Evolutionary conservation across 2,329 filamentous ascomycete genomes (phyloP), one percentile per base, ranked within the genome.

Genomic region (Phyllosticta citriasiana): DNA sequence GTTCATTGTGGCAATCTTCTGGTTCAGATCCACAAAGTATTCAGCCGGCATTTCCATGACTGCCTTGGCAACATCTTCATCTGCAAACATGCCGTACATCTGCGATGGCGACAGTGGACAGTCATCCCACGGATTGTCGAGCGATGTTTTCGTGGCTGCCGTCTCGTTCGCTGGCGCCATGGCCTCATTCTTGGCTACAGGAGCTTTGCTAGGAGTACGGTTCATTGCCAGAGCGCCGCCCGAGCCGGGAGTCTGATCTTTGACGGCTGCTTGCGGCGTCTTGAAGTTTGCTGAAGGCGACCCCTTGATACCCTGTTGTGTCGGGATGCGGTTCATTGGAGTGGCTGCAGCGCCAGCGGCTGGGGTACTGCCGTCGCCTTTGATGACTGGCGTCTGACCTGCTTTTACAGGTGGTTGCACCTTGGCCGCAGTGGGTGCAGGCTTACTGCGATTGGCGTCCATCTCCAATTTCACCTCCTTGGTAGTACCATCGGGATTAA

Each of bases 401-500:
- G 72, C 61, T 60, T 72, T 73, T 26, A 67, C 63, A 19, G 70
- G 67, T n/a, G 64, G 61, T 53, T 69, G 66, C 40, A 69, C 66
- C 27, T 66, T 69, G 8, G 67, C 63, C 3, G 65, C 63, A 22
- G 68, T 64, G 19, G 63, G 55, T 30, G 68, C 60, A 51, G 67
- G 63, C 12, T 62, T 53, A 9, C 60, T 59, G 16, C 66, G 68
- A 25, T 67, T 59, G 60, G 65, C 66, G 27, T 64, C 66, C 14
- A 64, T 62, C 12, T 70, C 69, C 2, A 63, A 58, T 63, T 69
- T 74, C 2, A 68, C 62, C n/a, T 70, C 66, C 61, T 76, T 77
- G 35, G 70, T 73, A 65, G 76, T 76, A 56, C 75, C 74, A 57
- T 80, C 77, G 58, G 78, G 70, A 55, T 83, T 78, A n/a, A 84